Evolutionary conservation across 176 grass and related monocot genomes (phyloP).

Genomic region (Oryza glumipatula): DNA sequence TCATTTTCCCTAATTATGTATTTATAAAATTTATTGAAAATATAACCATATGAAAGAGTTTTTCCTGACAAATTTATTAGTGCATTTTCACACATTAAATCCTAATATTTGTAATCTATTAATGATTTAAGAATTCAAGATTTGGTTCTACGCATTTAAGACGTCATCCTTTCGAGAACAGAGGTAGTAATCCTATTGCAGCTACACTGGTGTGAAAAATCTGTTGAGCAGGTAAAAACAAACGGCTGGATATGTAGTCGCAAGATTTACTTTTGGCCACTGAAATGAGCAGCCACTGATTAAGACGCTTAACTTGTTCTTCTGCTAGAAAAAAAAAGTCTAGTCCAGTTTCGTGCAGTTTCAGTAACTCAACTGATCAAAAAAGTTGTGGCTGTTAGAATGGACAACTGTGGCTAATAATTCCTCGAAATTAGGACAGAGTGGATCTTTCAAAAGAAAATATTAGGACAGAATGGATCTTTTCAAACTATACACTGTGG

Average conservation of each 20-base stretch:
- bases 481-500: neutral
- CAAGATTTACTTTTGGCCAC: slow-evolving; percentile 14
- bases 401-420: slow-evolving; percentile 30
- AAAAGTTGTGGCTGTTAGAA: slow-evolving; percentile 27
- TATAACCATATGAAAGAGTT: too few species aligned
- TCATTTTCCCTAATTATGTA: too few species aligned
- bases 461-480: neutral
- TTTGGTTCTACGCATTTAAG: too few species aligned
- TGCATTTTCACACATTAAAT: too few species aligned
- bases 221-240: slow-evolving; percentile 2
- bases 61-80: too few species aligned
- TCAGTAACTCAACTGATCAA: slow-evolving; percentile 5
- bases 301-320: neutral
- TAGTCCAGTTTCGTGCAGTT: slow-evolving; percentile 28
- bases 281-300: slow-evolving; percentile 32
- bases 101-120: too few species aligned
- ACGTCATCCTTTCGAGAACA: too few species aligned
- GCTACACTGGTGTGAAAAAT: neutral
- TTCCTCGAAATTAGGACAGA: neutral
- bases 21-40: too few species aligned
- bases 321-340: neutral
- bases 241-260: slow-evolving; percentile 1
- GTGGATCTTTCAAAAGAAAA: neutral
- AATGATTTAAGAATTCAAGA: too few species aligned
- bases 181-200: neutral